Evolutionary conservation across 73 alveolate species (phyloP).

Genomic region (Uronychia setigera): DNA sequence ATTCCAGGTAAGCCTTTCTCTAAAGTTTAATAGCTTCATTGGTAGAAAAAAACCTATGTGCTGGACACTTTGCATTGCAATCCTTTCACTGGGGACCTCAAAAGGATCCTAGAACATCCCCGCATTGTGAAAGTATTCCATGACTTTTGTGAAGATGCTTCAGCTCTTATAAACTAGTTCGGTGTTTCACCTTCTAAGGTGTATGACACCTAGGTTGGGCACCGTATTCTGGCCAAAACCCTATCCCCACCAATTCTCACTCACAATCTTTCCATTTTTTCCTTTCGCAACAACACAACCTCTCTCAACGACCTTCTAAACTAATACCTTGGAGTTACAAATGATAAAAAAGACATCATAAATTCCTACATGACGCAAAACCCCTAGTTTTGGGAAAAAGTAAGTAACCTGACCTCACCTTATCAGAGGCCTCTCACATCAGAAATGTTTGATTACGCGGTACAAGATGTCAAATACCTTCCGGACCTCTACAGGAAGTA

Average conservation of each 20-base stretch:
- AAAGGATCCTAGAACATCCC: conserved; percentile 32
- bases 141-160: conserved; percentile 64
- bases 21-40: conserved; percentile 10
- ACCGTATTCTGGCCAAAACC: background rate
- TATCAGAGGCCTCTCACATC: background rate
- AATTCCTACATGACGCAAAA: background rate
- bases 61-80: conserved; percentile 32
- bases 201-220: background rate
- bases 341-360: too few species aligned
- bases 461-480: background rate
- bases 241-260: background rate
- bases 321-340: background rate
- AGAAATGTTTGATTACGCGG: background rate
- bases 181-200: background rate
- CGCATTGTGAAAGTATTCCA: conserved; percentile 56
- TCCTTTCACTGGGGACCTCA: conserved; percentile 39
- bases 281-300: background rate
- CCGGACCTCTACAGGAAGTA: background rate
- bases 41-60: conserved; percentile 44
- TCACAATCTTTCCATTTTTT: background rate
- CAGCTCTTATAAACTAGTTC: conserved; percentile 44
- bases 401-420: background rate
- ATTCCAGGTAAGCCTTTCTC: conserved; percentile 3
- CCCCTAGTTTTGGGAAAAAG: background rate
- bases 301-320: background rate